Conservation (phyloP, 2,329 filamentous ascomycete genomes). For the Neoscytalidium dimidiatum region DNA sequence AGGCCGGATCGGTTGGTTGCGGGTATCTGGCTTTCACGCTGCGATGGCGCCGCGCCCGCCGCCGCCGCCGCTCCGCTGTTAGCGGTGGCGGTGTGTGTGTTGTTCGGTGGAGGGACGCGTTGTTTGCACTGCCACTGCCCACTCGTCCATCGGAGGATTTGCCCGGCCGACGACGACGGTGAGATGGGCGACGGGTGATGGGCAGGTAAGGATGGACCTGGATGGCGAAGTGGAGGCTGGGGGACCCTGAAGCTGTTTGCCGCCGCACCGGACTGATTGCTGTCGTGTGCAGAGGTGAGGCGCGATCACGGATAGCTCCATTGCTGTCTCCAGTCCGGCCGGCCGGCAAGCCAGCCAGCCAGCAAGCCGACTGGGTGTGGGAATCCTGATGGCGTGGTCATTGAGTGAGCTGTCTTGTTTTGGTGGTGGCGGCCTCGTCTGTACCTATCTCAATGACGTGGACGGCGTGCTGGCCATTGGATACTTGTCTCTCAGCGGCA, state of each 20-base stretch:
- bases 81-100: slow-evolving; percentile 1
- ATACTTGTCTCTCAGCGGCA: neutral
- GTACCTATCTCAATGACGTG: too few relatives aligned
- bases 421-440: too few relatives aligned
- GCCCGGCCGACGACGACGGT: neutral
- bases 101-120: neutral
- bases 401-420: neutral
- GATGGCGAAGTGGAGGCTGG: neutral
- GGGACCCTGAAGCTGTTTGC: neutral
- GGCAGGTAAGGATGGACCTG: neutral
- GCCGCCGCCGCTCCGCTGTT: too few relatives aligned
- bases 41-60: neutral
- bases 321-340: neutral
- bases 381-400: neutral
- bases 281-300: too few relatives aligned
- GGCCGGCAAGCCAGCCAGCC: neutral
- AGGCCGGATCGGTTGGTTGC: neutral
- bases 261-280: too few relatives aligned
- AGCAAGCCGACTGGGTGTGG: too few relatives aligned
- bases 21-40: neutral
- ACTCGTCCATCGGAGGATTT: neutral
- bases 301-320: neutral
- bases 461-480: neutral
- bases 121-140: neutral
- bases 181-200: neutral